Evolutionary conservation across 129 eudicot species (phyloP).

Genomic region (Rutidosis leptorrhynchoides): DNA sequence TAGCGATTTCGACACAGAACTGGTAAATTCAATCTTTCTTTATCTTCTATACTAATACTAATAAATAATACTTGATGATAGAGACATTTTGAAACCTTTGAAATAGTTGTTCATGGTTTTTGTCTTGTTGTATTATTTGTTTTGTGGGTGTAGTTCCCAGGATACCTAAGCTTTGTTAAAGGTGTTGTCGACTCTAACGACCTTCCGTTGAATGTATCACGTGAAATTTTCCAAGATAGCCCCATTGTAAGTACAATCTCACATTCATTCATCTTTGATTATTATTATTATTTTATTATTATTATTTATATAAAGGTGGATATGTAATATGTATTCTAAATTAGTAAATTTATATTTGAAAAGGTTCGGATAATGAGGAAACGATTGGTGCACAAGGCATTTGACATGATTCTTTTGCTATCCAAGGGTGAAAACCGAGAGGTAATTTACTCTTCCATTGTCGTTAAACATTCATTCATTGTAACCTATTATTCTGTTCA

Average conservation of each 20-base stretch:
- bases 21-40: conserved; percentile 54
- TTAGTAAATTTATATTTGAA: conserved; percentile 8
- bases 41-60: no score
- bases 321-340: neutral
- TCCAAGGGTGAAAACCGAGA: conserved; percentile 81
- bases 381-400: conserved; percentile 88
- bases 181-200: conserved; percentile 98
- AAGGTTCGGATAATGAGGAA: conserved; percentile 95
- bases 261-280: neutral
- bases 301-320: no score
- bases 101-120: conserved; percentile 3
- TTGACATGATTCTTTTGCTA: conserved; percentile 89
- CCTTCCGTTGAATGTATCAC: conserved; percentile 94
- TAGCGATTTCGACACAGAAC: conserved; percentile 90
- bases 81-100: neutral
- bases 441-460: no score
- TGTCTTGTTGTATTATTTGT: conserved; percentile 5
- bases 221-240: conserved; percentile 97
- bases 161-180: conserved; percentile 89
- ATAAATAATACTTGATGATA: neutral
- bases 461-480: no score
- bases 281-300: conserved; percentile 16
- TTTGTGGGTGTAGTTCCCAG: conserved; percentile 77
- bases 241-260: conserved; percentile 70
- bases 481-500: neutral